Conservation (phyloP, 345 rosid species). For the Mangifera indica region DNA sequence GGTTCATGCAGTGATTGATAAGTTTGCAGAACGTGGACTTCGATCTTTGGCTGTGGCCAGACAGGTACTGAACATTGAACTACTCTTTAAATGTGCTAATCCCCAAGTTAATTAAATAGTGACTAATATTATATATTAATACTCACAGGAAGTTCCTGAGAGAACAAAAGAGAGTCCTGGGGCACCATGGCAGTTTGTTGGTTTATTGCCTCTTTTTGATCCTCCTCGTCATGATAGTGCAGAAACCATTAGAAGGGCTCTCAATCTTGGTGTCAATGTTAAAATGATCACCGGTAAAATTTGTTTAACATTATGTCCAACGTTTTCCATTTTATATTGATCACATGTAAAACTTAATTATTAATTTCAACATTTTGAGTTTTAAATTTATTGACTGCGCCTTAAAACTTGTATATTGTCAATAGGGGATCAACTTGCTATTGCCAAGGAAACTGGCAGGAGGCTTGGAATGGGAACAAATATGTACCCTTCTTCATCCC, state of each 20-base stretch:
- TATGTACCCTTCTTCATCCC: conserved; percentile 89
- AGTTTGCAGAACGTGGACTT: conserved; percentile 92
- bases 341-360: conserved; percentile 46
- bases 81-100: conserved; percentile 1
- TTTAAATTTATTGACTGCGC: not conserved
- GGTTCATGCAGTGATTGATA: conserved; percentile 74
- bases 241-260: conserved; percentile 89
- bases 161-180: conserved; percentile 69
- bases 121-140: not conserved
- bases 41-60: conserved; percentile 85
- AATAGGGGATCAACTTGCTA: conserved; percentile 91
- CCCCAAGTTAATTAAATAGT: not conserved
- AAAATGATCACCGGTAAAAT: conserved; percentile 85
- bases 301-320: not conserved
- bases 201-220: conserved; percentile 86
- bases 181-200: conserved; percentile 82
- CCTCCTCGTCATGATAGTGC: conserved; percentile 99
- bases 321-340: not conserved
- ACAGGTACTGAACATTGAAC: conserved; percentile 51
- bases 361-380: not conserved
- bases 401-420: conserved; percentile 1
- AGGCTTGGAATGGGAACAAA: conserved; percentile 98
- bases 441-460: conserved; percentile 89
- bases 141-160: conserved; percentile 77
- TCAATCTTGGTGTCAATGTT: conserved; percentile 85